Evolutionary conservation across 257 asterid species (phyloP).

Genomic region (Verbascum thapsus): DNA sequence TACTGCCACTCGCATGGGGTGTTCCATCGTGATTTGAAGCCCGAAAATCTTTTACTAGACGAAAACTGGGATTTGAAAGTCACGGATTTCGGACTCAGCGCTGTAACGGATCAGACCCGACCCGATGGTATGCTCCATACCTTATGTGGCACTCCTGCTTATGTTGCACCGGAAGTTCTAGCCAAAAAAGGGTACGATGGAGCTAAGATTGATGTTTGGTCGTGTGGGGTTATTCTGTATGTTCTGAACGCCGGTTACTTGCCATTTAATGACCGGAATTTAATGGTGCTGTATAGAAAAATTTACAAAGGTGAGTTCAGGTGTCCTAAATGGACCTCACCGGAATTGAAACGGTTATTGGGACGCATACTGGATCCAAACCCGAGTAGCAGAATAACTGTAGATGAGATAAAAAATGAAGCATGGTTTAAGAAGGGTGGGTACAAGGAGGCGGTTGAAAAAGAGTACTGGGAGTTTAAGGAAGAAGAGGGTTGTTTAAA

Average conservation of each 20-base stretch:
- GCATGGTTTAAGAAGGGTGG: conserved; percentile 66
- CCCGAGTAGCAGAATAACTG: conserved; percentile 60
- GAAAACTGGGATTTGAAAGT: conserved; percentile 68
- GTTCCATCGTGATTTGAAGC: conserved; percentile 84
- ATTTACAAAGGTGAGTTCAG: conserved; percentile 72
- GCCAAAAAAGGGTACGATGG: conserved; percentile 80
- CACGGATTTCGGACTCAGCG: conserved; percentile 85
- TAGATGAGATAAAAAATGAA: conserved; percentile 48
- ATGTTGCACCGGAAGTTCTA: conserved; percentile 82
- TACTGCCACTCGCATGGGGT: conserved; percentile 82
- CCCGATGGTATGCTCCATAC: conserved; percentile 80
- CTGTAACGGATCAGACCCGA: conserved; percentile 60
- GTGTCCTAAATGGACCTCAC: conserved; percentile 71
- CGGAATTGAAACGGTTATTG: conserved; percentile 49
- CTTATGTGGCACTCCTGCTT: conserved; percentile 83
- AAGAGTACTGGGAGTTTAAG: conserved; percentile 48
- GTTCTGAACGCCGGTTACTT: conserved; percentile 69
- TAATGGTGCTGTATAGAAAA: conserved; percentile 74
- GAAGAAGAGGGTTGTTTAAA: conserved; percentile 36
- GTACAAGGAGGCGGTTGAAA: conserved; percentile 39
- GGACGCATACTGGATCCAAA: conserved; percentile 58
- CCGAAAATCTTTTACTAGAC: conserved; percentile 70
- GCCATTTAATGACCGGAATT: conserved; percentile 70
- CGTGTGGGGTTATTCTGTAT: conserved; percentile 71
- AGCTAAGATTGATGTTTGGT: conserved; percentile 74